phyloP scores from a whole-genome alignment of 305 asterid genomes.

The Fraxinus ornus region DNA sequence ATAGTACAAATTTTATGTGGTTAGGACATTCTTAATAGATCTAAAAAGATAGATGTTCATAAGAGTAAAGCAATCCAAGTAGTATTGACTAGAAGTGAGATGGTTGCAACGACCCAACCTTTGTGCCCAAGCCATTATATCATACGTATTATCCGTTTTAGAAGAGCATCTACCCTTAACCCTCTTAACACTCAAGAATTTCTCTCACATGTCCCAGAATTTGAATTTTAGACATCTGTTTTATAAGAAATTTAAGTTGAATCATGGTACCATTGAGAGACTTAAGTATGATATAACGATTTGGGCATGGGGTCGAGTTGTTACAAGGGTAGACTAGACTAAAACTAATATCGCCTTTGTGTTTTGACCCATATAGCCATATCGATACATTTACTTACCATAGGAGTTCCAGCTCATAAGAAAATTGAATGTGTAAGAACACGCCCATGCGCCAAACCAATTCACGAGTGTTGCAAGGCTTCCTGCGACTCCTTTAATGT shows the following conservation, averaged over 20 bases:
- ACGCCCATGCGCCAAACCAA: not conserved
- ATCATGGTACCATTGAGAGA: not conserved
- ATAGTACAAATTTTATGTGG: constrained; percentile 9
- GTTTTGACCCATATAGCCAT: not conserved
- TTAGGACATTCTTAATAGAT: not conserved
- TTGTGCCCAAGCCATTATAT: not conserved
- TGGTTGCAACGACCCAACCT: not conserved
- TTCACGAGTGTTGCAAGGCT: constrained; percentile 70
- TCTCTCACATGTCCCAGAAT: not conserved
- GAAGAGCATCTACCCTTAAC: not conserved
- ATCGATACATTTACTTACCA: constrained; percentile 40
- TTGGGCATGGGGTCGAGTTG: not conserved
- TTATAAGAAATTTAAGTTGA: not conserved
- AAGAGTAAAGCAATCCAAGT: not conserved
- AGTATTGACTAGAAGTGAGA: not conserved
- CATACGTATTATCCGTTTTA: not conserved
- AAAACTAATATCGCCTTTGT: not conserved
- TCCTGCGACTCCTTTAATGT: constrained; percentile 91
- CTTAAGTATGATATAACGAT: not conserved
- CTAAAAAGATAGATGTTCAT: not conserved
- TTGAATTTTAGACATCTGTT: not conserved
- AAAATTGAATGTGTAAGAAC: not conserved
- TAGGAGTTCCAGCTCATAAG: constrained; percentile 32
- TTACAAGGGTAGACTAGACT: not conserved
- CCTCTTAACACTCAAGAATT: not conserved